Percentiles rank a stretch among this genome's conserved stretches.
These are phyloP conservation scores for Angomonas ambiguus DNA, from an alignment of 208 protist species.

Conservation along the genomic window DNA sequence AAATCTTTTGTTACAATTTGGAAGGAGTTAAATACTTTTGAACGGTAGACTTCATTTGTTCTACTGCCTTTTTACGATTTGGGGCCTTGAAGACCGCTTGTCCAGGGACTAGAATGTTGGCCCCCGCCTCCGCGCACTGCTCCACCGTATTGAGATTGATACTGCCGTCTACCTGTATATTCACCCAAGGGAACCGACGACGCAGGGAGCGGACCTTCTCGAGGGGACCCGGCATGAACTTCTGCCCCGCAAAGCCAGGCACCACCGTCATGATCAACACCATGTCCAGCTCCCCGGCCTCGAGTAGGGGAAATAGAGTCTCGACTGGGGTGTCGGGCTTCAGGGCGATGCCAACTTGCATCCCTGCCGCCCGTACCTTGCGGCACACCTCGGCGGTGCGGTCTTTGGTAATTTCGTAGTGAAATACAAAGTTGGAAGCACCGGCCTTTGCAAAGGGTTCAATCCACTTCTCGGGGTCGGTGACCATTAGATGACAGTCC, in stretches of 20 bases:
- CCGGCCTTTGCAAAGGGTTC: slow-evolving; percentile 78
- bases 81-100: slow-evolving; percentile 90
- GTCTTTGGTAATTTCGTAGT: slow-evolving; percentile 81
- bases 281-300: slow-evolving; percentile 92
- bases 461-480: slow-evolving; percentile 84
- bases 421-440: slow-evolving; percentile 89
- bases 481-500: slow-evolving; percentile 96
- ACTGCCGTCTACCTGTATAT: slow-evolving; percentile 99
- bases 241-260: slow-evolving; percentile 98
- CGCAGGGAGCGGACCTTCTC: slow-evolving; percentile 92
- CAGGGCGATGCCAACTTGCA: slow-evolving; percentile 92
- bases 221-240: slow-evolving; percentile 96
- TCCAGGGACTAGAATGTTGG: slow-evolving; percentile 98
- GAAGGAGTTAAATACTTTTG: slow-evolving; percentile 20
- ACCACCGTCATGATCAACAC: slow-evolving; percentile 98
- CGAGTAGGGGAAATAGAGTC: slow-evolving; percentile 46
- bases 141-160: slow-evolving; percentile 92
- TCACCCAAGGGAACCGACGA: slow-evolving; percentile 68
- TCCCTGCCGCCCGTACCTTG: slow-evolving; percentile 57
- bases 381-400: slow-evolving; percentile 41
- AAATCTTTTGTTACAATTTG: not conserved
- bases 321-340: slow-evolving; percentile 88
- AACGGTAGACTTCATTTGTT: slow-evolving; percentile 33
- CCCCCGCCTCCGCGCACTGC: slow-evolving; percentile 89
- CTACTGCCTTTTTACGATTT: slow-evolving; percentile 32